Evolutionary conservation across 768 basidiomycete genomes (phyloP).

Genomic region (Ephemerocybe angulata): DNA sequence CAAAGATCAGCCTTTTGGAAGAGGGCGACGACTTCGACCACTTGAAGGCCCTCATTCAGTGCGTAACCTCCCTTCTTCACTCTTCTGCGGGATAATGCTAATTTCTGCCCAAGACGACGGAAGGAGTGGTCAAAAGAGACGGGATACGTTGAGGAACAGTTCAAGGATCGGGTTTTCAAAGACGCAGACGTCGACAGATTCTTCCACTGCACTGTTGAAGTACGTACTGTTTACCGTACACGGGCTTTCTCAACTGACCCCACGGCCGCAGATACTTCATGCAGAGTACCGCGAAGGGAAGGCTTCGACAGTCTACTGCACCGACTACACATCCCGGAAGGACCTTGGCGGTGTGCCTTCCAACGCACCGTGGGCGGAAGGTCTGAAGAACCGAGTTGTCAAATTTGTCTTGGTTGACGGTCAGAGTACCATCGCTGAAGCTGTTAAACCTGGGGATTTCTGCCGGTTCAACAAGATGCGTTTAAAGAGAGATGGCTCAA

Average conservation of each 20-base stretch:
- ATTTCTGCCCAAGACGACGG: slow-evolving; percentile 44
- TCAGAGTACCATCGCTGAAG: slow-evolving; percentile 39
- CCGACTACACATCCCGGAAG: slow-evolving; percentile 59
- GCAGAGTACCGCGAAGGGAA: slow-evolving; percentile 27
- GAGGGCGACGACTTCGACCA: neutral
- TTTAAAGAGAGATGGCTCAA: slow-evolving; percentile 33
- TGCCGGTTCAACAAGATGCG: slow-evolving; percentile 52
- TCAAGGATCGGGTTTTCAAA: slow-evolving; percentile 45
- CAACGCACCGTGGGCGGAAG: slow-evolving; percentile 36
- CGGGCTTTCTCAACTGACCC: neutral
- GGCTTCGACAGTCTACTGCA: slow-evolving; percentile 48
- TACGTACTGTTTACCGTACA: slow-evolving; percentile 19
- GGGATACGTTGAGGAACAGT: slow-evolving; percentile 24
- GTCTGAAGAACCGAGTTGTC: slow-evolving; percentile 48
- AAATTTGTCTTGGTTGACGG: slow-evolving; percentile 49
- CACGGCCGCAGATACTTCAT: slow-evolving; percentile 42
- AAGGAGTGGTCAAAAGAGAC: slow-evolving; percentile 36
- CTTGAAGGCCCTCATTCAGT: neutral
- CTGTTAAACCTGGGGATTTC: slow-evolving; percentile 37
- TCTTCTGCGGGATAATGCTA: neutral
- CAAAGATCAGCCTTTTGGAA: slow-evolving; percentile 31
- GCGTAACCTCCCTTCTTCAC: neutral
- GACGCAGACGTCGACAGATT: slow-evolving; percentile 40
- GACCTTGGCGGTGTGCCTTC: slow-evolving; percentile 32
- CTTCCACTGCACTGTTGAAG: slow-evolving; percentile 60